These are phyloP conservation scores for Syzygium malaccense DNA, from an alignment of 441 rosid genomes.

Conservation along the genomic window DNA sequence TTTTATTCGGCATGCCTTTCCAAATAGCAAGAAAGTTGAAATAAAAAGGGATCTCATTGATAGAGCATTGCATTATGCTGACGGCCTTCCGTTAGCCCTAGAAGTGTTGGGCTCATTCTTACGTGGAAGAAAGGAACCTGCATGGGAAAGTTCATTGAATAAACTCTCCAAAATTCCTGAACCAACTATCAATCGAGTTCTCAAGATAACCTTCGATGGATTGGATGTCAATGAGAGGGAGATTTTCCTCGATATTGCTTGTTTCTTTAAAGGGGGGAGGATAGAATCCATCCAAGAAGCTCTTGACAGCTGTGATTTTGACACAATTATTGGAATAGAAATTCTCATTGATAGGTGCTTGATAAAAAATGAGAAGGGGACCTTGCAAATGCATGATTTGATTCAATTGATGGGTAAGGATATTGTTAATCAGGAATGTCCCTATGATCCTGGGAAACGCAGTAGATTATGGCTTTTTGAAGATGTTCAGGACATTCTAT, in stretches of 20 bases:
- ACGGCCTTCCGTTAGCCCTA: neutral
- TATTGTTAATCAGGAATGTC: fast-evolving
- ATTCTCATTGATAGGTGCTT: neutral
- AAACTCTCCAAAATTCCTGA: neutral
- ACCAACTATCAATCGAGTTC: fast-evolving
- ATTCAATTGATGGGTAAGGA: neutral
- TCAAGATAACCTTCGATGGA: neutral
- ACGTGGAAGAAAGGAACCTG: neutral
- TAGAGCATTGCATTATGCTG: neutral
- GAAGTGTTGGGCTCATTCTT: neutral
- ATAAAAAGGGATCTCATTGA: neutral
- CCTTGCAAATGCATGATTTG: neutral
- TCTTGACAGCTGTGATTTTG: fast-evolving
- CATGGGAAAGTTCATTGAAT: neutral
- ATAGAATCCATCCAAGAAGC: fast-evolving
- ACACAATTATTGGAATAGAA: neutral
- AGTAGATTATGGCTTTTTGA: neutral
- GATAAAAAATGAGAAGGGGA: fast-evolving
- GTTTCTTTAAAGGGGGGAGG: neutral
- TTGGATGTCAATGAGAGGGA: neutral
- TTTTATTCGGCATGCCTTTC: no score
- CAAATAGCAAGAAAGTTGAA: no score
- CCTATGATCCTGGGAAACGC: fast-evolving
- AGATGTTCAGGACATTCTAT: fast-evolving
- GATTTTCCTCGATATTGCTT: neutral